phyloP scores from a whole-genome alignment of 345 rosid genomes.

The Stellera chamaejasme region DNA sequence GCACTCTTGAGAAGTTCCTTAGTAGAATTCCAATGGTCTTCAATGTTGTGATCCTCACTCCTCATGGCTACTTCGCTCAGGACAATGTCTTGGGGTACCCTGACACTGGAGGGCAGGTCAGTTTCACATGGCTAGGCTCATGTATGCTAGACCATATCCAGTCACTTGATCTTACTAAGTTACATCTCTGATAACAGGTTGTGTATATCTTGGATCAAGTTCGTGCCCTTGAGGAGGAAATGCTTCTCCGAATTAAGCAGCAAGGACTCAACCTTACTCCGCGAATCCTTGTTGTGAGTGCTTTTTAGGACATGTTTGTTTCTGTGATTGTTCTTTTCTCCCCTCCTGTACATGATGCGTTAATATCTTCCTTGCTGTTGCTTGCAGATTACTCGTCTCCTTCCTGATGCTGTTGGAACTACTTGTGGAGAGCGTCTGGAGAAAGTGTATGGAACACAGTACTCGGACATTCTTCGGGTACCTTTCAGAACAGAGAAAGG shows the following conservation, averaged over 20 bases:
- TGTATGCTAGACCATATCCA: too few relatives aligned
- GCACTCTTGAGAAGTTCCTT: slow-evolving; percentile 86
- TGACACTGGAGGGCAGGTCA: slow-evolving; percentile 97
- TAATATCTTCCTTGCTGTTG: background rate
- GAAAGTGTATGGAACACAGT: slow-evolving; percentile 65
- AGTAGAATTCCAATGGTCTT: slow-evolving; percentile 90
- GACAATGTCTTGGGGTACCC: slow-evolving; percentile 96
- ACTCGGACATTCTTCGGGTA: slow-evolving; percentile 79
- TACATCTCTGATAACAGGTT: slow-evolving; percentile 30
- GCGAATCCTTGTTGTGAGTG: slow-evolving; percentile 71
- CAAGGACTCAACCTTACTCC: slow-evolving; percentile 90
- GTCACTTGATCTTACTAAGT: background rate
- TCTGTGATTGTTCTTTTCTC: background rate
- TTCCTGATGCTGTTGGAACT: slow-evolving; percentile 90
- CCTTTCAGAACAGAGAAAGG: slow-evolving; percentile 85
- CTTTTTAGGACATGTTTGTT: background rate
- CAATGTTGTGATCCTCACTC: slow-evolving; percentile 86
- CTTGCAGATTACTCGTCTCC: slow-evolving; percentile 67
- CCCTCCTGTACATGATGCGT: slow-evolving; percentile 7
- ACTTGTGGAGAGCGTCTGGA: slow-evolving; percentile 92
- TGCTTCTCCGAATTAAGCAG: slow-evolving; percentile 81
- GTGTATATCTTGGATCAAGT: slow-evolving; percentile 98
- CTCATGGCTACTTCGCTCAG: slow-evolving; percentile 95
- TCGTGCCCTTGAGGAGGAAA: slow-evolving; percentile 84
- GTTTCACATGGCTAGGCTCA: slow-evolving; percentile 3